Percentiles rank a stretch among this genome's conserved stretches.
phyloP scores from a whole-genome alignment of 2,329 filamentous ascomycete genomes.

The Hypomyces rosellus region DNA sequence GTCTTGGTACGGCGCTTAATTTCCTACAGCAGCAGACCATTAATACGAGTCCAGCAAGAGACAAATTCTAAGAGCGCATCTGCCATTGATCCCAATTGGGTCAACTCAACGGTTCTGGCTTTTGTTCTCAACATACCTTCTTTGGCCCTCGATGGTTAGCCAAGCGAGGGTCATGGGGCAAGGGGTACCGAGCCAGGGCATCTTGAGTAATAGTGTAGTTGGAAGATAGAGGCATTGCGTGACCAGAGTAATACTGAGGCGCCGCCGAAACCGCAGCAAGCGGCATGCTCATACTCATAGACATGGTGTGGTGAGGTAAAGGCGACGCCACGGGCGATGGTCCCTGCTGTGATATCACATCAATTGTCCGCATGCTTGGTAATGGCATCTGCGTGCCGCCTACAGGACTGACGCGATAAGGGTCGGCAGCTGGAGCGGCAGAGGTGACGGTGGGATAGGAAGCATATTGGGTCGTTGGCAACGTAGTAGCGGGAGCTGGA shows the following conservation, averaged over 20 bases:
- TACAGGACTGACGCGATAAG: slow-evolving; percentile 24
- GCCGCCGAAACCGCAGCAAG: slow-evolving; percentile 23
- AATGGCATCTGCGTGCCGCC: slow-evolving; percentile 28
- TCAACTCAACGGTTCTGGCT: background rate
- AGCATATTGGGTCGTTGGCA: slow-evolving; percentile 24
- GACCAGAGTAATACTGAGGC: slow-evolving; percentile 40
- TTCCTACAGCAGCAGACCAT: slow-evolving; percentile 37
- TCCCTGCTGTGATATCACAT: slow-evolving; percentile 24
- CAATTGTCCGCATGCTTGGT: slow-evolving; percentile 37
- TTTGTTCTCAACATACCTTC: slow-evolving; percentile 39
- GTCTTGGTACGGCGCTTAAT: slow-evolving; percentile 59
- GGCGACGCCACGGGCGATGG: slow-evolving; percentile 16
- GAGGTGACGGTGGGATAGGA: slow-evolving; percentile 24
- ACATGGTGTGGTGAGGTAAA: slow-evolving; percentile 29
- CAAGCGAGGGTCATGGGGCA: slow-evolving; percentile 44
- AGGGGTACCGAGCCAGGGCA: slow-evolving; percentile 38
- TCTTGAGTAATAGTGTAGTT: slow-evolving; percentile 39
- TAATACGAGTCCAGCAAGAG: background rate
- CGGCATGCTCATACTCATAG: slow-evolving; percentile 28
- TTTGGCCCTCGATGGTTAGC: slow-evolving; percentile 46
- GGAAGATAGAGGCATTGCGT: slow-evolving; percentile 26
- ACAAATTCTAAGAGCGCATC: background rate
- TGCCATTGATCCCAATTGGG: background rate
- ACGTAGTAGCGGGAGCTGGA: slow-evolving; percentile 11
- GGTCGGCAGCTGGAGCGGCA: slow-evolving; percentile 20